phyloP scores from a whole-genome alignment of 2,329 filamentous ascomycete species.

The Chaetomiaceae sp. region DNA sequence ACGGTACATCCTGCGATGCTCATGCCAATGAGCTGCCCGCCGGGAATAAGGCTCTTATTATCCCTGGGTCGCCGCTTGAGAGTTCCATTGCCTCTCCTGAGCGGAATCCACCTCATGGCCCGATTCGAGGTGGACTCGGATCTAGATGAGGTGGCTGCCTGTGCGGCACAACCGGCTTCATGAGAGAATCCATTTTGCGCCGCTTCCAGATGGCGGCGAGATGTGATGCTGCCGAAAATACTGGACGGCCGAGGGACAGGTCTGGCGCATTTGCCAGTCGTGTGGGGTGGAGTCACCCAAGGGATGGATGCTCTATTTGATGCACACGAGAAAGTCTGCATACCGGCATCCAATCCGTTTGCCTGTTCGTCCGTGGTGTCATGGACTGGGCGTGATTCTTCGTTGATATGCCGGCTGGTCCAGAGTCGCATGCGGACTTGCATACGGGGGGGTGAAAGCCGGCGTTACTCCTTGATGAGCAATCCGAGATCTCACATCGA shows the following conservation, averaged over 20 bases:
- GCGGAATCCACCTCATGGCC: conserved; percentile 1
- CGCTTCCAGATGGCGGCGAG: conserved; percentile 1
- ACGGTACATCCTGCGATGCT: not conserved
- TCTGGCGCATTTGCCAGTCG: no score
- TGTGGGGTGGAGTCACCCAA: not conserved
- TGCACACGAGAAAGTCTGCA: not conserved
- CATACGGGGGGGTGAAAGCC: no score
- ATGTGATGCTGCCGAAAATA: not conserved
- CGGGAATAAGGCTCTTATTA: no score
- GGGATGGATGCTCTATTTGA: conserved; percentile 9
- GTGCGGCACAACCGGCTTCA: not conserved
- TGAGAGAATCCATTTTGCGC: not conserved
- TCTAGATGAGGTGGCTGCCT: not conserved
- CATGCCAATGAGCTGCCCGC: no score
- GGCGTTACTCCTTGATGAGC: conserved; percentile 1
- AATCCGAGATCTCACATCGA: not conserved
- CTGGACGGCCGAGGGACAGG: no score
- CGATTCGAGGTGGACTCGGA: no score
- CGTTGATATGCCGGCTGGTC: not conserved
- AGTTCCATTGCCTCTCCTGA: not conserved
- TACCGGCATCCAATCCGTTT: no score
- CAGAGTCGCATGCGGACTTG: not conserved
- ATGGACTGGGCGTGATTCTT: no score
- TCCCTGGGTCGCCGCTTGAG: no score
- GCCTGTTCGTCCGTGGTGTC: not conserved